phyloP scores from a whole-genome alignment of 306 rosid genomes.

The Acacia confusa region DNA sequence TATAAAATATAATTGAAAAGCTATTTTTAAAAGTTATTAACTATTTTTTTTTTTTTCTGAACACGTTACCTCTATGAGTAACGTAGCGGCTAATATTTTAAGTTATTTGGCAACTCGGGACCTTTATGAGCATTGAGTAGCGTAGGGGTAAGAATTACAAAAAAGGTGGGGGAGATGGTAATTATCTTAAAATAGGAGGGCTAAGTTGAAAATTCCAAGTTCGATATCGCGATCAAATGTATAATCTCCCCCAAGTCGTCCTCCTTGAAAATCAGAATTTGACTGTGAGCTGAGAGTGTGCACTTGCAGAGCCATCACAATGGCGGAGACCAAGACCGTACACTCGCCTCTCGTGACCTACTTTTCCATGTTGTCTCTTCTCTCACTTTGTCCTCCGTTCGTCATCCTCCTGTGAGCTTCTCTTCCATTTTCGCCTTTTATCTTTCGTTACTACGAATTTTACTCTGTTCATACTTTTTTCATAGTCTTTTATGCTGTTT shows the following conservation, averaged over 20 bases:
- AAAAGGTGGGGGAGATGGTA: neutral
- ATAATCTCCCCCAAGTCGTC: neutral
- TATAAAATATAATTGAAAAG: too few species aligned
- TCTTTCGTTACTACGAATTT: neutral
- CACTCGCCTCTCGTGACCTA: constrained; percentile 86
- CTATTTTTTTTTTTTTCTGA: too few species aligned
- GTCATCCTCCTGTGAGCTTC: constrained; percentile 71
- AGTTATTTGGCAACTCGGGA: too few species aligned
- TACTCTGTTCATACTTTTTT: neutral
- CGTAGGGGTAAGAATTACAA: too few species aligned
- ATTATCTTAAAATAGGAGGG: neutral
- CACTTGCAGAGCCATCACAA: neutral
- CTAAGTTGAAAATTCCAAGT: neutral
- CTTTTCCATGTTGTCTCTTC: constrained; percentile 73
- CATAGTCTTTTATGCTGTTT: too few species aligned
- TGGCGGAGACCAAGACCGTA: constrained; percentile 64
- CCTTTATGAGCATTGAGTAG: too few species aligned
- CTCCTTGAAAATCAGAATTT: neutral
- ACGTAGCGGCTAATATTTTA: too few species aligned
- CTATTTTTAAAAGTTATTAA: too few species aligned
- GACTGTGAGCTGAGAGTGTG: neutral
- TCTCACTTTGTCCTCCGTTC: constrained; percentile 86
- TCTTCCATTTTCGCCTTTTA: neutral
- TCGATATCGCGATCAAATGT: neutral
- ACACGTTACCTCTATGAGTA: too few species aligned